phyloP scores from a whole-genome alignment of 163 green algal species.

The Scenedesmus sp. region DNA sequence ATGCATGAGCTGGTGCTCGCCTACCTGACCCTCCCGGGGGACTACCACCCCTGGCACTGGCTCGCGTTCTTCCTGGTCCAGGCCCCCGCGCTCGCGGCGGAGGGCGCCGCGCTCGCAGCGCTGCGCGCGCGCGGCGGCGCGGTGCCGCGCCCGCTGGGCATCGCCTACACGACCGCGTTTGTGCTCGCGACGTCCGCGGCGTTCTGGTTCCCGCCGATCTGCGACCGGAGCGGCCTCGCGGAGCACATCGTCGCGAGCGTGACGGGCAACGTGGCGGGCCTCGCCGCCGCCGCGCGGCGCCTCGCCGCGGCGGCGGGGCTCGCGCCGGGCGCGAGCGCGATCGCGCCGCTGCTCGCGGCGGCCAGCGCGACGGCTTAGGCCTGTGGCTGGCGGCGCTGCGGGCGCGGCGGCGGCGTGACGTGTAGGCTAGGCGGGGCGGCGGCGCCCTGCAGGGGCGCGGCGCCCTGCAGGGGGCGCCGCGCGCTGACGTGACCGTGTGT shows the following conservation, averaged over 20 bases:
- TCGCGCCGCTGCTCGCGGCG: too few species aligned
- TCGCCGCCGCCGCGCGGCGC: not conserved
- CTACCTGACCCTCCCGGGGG: not conserved
- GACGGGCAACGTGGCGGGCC: not conserved
- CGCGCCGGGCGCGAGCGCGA: too few species aligned
- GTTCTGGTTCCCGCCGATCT: conserved; percentile 37
- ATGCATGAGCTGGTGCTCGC: conserved; percentile 38
- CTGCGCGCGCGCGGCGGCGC: not conserved
- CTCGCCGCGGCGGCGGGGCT: not conserved
- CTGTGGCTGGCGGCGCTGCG: too few species aligned
- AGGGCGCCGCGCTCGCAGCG: not conserved
- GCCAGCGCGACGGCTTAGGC: too few species aligned
- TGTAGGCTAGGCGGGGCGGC: too few species aligned
- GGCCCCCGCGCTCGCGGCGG: conserved; percentile 4
- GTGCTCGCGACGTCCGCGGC: not conserved
- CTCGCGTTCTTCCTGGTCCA: conserved; percentile 33
- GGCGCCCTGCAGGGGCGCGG: too few species aligned
- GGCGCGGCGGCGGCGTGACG: too few species aligned
- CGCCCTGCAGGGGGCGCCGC: too few species aligned
- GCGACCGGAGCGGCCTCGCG: not conserved
- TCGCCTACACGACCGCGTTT: not conserved
- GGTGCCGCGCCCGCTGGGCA: not conserved
- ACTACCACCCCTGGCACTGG: conserved; percentile 19
- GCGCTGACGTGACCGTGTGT: too few species aligned
- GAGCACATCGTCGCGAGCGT: not conserved